A percentile compares a stretch with the other conserved stretches of the same genome.
These are phyloP conservation scores for Thinopyrum elongatum DNA, from an alignment of 176 grass and related monocot genomes.

Conservation along the genomic window DNA sequence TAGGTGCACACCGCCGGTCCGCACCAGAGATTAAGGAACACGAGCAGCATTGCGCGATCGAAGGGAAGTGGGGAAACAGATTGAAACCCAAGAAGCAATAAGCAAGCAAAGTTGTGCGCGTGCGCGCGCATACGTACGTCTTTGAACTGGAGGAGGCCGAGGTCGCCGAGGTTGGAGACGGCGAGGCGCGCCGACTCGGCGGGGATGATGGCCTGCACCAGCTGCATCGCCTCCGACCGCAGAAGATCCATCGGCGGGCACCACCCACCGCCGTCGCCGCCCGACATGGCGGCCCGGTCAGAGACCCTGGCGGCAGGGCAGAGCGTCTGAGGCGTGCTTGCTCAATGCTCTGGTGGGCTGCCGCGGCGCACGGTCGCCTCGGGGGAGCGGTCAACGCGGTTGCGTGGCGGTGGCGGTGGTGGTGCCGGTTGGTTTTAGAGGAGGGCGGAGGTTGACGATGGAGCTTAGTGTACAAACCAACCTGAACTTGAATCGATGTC, in stretches of 20 bases:
- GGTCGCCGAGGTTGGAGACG: slow-evolving; percentile 84
- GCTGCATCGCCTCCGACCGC: slow-evolving; percentile 98
- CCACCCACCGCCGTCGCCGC: slow-evolving; percentile 42
- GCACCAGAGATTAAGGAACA: too few species aligned
- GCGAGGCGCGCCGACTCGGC: slow-evolving; percentile 74
- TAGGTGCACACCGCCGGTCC: background rate
- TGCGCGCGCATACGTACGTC: slow-evolving; percentile 48
- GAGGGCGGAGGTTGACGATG: too few species aligned
- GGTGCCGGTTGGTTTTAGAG: background rate
- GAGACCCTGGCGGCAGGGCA: background rate
- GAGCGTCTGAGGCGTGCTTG: background rate
- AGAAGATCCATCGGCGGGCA: slow-evolving; percentile 93
- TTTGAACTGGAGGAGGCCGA: slow-evolving; percentile 95
- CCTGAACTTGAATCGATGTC: too few species aligned
- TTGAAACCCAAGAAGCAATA: background rate
- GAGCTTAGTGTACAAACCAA: too few species aligned
- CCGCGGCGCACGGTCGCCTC: background rate
- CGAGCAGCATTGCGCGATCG: background rate
- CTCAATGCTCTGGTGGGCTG: background rate
- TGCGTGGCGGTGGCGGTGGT: background rate
- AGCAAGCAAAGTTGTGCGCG: background rate
- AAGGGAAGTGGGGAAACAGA: background rate
- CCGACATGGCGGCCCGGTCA: background rate
- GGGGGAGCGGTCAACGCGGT: background rate
- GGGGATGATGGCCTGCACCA: slow-evolving; percentile 94